Evolutionary conservation across 441 rosid species (phyloP).

Genomic region (Dalechampia spathulata): DNA sequence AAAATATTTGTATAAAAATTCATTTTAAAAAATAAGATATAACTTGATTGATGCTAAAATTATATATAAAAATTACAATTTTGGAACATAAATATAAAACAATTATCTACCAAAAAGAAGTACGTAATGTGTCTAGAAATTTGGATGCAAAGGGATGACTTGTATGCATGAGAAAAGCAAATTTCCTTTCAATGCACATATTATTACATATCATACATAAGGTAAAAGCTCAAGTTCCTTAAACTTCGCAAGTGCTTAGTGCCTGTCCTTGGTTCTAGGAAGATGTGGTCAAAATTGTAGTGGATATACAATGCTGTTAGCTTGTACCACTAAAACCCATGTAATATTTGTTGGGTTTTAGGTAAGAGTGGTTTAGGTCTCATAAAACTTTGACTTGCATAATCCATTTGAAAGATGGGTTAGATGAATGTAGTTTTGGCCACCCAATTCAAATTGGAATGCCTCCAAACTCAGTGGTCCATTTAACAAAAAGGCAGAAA

Average conservation of each 20-base stretch:
- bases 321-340: neutral
- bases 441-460: conserved; percentile 7
- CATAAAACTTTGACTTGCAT: neutral
- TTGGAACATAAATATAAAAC: too few relatives aligned
- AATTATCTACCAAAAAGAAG: too few relatives aligned
- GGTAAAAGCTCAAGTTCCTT: neutral
- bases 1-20: too few relatives aligned
- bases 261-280: neutral
- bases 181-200: too few relatives aligned
- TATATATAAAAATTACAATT: too few relatives aligned
- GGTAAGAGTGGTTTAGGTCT: neutral
- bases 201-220: too few relatives aligned
- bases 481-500: neutral
- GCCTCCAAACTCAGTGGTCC: conserved; percentile 7
- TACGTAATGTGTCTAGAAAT: too few relatives aligned
- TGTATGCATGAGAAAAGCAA: too few relatives aligned
- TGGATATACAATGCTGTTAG: neutral
- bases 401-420: neutral
- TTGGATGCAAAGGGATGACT: too few relatives aligned
- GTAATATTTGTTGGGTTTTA: neutral
- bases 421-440: neutral
- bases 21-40: too few relatives aligned
- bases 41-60: too few relatives aligned
- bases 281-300: neutral
- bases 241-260: neutral